These are phyloP conservation scores for Kwoniella bestiolae DNA, from an alignment of 768 basidiomycete species.

Conservation along the genomic window DNA sequence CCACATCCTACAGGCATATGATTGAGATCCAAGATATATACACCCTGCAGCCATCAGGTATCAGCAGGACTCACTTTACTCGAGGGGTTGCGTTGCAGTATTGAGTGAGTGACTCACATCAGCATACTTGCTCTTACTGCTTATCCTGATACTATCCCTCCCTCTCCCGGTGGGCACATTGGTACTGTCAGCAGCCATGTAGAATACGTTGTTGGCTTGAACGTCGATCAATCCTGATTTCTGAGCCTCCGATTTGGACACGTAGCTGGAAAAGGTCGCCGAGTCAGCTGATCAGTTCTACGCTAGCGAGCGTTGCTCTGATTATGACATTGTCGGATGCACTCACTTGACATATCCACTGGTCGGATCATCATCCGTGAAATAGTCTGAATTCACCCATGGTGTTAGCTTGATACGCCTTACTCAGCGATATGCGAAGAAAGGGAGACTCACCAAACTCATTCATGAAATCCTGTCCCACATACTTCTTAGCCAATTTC, in stretches of 20 bases:
- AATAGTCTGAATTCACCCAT: conserved; percentile 54
- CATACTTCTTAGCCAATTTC: conserved; percentile 52
- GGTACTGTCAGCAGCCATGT: conserved; percentile 49
- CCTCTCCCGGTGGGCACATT: conserved; percentile 48
- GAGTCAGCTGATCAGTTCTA: no score
- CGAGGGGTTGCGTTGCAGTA: no score
- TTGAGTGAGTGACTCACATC: conserved; percentile 40
- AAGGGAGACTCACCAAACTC: conserved; percentile 41
- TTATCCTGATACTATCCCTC: conserved; percentile 52
- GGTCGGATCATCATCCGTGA: conserved; percentile 53
- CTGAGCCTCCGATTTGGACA: conserved; percentile 41
- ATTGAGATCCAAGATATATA: conserved; percentile 55
- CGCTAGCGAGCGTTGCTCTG: no score
- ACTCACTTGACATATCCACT: conserved; percentile 48
- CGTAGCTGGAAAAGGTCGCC: conserved; percentile 40
- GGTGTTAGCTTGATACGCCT: no score
- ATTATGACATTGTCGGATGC: not conserved
- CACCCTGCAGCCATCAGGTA: conserved; percentile 33
- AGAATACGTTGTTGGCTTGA: conserved; percentile 34
- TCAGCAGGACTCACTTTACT: conserved; percentile 10
- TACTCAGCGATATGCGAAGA: not conserved
- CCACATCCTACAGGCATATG: conserved; percentile 58
- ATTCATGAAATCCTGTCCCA: conserved; percentile 45
- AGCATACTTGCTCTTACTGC: conserved; percentile 50
- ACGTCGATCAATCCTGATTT: conserved; percentile 33